A percentile compares a stretch with the other conserved stretches of the same genome.
Conservation (phyloP, 148 eudicot species). For the Spergularia marina region DNA sequence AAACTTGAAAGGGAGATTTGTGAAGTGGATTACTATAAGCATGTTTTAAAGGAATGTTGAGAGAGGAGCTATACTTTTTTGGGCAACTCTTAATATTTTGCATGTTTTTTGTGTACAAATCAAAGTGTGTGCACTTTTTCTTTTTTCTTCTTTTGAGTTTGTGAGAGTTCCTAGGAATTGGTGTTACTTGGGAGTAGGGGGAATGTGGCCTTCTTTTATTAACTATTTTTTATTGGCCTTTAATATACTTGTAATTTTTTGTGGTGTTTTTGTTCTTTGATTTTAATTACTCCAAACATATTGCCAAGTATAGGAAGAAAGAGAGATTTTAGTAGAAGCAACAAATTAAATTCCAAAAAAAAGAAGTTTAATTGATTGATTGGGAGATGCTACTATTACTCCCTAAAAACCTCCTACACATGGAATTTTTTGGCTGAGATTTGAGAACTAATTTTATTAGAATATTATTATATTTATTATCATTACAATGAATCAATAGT, state of each 20-base stretch:
- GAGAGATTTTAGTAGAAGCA: conserved; percentile 12
- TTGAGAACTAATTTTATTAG: no score
- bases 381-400: conserved; percentile 1
- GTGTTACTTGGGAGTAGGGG: no score
- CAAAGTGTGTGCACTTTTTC: neutral
- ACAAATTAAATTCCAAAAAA: neutral
- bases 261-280: neutral
- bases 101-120: conserved; percentile 6
- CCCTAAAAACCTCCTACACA: neutral
- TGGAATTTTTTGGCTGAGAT: neutral
- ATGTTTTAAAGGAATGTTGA: conserved; percentile 4
- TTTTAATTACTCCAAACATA: neutral
- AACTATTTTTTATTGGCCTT: neutral
- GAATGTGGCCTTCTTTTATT: neutral
- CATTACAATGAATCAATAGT: no score
- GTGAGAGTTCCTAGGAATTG: neutral
- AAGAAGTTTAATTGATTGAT: no score
- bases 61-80: neutral
- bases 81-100: neutral
- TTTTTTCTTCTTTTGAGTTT: neutral
- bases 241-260: neutral
- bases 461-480: no score
- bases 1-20: neutral
- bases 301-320: neutral
- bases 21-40: neutral